Evolutionary conservation across 805 yeast species (phyloP), one percentile per base, ranked within the genome.

Genomic region (Saccharomyces cerevisiae): DNA sequence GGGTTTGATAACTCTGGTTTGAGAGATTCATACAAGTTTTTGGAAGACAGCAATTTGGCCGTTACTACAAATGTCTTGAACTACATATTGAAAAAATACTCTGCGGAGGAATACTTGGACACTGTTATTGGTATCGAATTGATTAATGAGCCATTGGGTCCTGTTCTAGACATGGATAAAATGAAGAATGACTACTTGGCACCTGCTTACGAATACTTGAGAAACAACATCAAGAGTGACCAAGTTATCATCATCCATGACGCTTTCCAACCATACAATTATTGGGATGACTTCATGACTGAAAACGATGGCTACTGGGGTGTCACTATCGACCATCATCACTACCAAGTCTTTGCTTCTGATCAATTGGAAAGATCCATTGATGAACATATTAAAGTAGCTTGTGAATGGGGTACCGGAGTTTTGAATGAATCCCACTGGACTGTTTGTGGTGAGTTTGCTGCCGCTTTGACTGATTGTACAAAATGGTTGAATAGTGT

Each of bases 1-100:
- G 97, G 97, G 13, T 92, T 89, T 65, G 98, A 91, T 71, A 91
- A 91, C 75, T 88, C 96, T 8, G 98, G 98, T 28, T 73, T 80
- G 58, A 79, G 96, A 63, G 97, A 85, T 66, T 43, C 62, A 1
- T 65, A 76, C 49, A 70, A 69, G 2, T 89, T 87, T 81, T 66
- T 76, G 48, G 77, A 74, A 32, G 75, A 77, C 54, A 67, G 62
- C 21, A 83, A 85, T 64, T 72, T 78, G 48, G 70, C 76, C 31
- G 61, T 80, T 17, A 84, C 96, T 1, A 63, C 80, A 50, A 67
- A 75, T 5, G 88, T 83, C 1, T 70, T 91, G 53, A 65, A 74
- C 22, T 63, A 73, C 26, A 76, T 91, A 48, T 74, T 83, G 48
- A 68, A 77, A 36, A 82, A 83, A 66, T 91, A 90, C 69, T 90